Evolutionary conservation across 2,329 filamentous ascomycete genomes (phyloP).

Genomic region (Neurospora sp.): DNA sequence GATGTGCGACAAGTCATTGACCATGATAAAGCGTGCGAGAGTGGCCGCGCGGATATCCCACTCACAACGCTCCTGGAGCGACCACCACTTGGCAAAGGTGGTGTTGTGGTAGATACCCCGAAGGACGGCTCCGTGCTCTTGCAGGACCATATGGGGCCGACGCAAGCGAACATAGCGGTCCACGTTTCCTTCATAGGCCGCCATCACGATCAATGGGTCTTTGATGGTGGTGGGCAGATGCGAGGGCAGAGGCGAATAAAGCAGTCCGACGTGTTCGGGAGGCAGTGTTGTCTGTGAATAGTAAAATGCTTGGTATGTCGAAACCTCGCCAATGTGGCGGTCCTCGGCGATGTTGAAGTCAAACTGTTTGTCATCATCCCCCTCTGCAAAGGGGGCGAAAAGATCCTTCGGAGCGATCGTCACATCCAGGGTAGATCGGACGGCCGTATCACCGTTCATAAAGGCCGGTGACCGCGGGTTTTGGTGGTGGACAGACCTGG

Average conservation of each 20-base stretch:
- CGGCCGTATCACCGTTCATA: slow-evolving; percentile 27
- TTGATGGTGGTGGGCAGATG: slow-evolving; percentile 26
- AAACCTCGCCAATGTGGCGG: not conserved
- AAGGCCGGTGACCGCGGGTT: slow-evolving; percentile 4
- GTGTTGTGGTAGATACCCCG: slow-evolving; percentile 10
- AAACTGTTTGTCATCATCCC: no score
- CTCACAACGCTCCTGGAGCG: not conserved
- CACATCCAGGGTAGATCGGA: slow-evolving; percentile 10
- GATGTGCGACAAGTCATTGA: slow-evolving; percentile 9
- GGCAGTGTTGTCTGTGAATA: not conserved
- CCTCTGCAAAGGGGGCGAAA: no score
- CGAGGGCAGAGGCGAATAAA: slow-evolving; percentile 24
- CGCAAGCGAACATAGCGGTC: slow-evolving; percentile 28
- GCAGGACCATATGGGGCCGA: slow-evolving; percentile 10
- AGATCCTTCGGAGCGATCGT: not conserved
- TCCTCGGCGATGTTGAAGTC: not conserved
- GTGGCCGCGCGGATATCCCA: slow-evolving; percentile 1
- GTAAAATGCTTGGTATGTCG: not conserved
- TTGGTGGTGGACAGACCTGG: slow-evolving; percentile 12
- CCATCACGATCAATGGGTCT: slow-evolving; percentile 26
- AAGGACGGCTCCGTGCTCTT: not conserved
- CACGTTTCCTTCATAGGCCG: slow-evolving; percentile 28
- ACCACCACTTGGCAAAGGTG: slow-evolving; percentile 9
- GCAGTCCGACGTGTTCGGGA: slow-evolving; percentile 10
- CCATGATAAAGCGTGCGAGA: slow-evolving; percentile 8